These are phyloP conservation scores for Yamadazyma trypodendri DNA, from an alignment of 1,139 yeast species.

Conservation along the genomic window DNA sequence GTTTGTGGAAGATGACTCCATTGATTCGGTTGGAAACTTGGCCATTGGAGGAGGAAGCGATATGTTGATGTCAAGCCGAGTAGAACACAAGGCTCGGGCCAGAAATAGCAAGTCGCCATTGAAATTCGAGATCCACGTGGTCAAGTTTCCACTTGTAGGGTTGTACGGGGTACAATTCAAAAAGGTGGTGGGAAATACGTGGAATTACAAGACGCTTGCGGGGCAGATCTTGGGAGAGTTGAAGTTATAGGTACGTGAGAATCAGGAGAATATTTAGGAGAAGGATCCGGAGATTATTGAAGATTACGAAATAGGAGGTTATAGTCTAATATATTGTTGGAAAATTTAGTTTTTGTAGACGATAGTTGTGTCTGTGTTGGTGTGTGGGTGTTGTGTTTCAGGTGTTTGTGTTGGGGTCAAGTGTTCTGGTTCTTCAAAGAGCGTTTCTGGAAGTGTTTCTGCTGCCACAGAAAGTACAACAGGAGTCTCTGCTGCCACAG, in stretches of 20 bases:
- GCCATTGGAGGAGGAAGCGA: constrained; percentile 58
- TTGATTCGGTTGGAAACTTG: constrained; percentile 57
- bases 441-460: not conserved
- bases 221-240: constrained; percentile 79
- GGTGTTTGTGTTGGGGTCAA: no score
- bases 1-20: constrained; percentile 52
- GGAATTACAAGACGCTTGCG: constrained; percentile 95
- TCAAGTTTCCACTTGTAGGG: constrained; percentile 87
- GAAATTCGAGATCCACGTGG: constrained; percentile 89
- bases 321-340: no score
- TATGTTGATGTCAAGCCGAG: constrained; percentile 60
- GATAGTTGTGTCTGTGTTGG: no score
- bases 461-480: no score
- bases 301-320: no score
- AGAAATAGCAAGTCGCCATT: constrained; percentile 48
- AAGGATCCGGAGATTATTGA: no score
- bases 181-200: constrained; percentile 89
- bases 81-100: constrained; percentile 41
- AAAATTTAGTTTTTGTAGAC: no score
- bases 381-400: no score
- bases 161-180: constrained; percentile 94
- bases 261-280: not conserved
- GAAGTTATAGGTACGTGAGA: constrained; percentile 64
- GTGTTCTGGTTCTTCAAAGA: not conserved
- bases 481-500: no score